These are phyloP conservation scores for Pseudogymnoascus sp. DNA, from an alignment of 2,329 filamentous ascomycete genomes.

Conservation along the genomic window DNA sequence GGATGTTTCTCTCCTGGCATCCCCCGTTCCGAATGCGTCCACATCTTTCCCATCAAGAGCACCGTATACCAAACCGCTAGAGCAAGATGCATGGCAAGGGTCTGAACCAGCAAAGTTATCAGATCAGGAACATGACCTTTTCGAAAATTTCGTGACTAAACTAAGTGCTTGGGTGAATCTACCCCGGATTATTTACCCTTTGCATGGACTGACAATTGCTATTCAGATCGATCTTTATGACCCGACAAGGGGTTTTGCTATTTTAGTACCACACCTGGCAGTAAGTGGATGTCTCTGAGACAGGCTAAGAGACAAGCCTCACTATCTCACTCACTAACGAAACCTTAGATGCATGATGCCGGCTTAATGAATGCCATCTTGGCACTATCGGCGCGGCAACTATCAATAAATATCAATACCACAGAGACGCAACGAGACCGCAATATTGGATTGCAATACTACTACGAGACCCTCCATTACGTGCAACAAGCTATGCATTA, in stretches of 20 bases:
- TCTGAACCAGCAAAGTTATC: constrained; percentile 17
- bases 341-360: constrained; percentile 41
- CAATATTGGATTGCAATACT: constrained; percentile 43
- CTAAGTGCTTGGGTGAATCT: constrained; percentile 21
- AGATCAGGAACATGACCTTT: constrained; percentile 20
- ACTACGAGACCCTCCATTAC: constrained; percentile 55
- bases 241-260: constrained; percentile 28
- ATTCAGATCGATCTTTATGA: constrained; percentile 30
- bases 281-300: constrained; percentile 11
- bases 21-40: not conserved
- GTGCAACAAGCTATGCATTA: constrained; percentile 52
- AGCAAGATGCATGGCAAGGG: constrained; percentile 18
- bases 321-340: constrained; percentile 9
- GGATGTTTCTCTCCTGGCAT: not conserved
- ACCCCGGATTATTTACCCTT: not conserved
- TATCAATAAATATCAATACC: constrained; percentile 33
- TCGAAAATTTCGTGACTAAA: constrained; percentile 21
- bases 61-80: constrained; percentile 12
- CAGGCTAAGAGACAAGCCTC: not conserved
- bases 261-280: constrained; percentile 29
- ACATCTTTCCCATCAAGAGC: not conserved
- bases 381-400: constrained; percentile 46
- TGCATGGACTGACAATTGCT: not conserved
- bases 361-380: constrained; percentile 51
- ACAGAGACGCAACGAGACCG: constrained; percentile 25